These are phyloP conservation scores for Amesomyces nigricolor DNA, from an alignment of 2,329 filamentous ascomycete species.

Conservation along the genomic window DNA sequence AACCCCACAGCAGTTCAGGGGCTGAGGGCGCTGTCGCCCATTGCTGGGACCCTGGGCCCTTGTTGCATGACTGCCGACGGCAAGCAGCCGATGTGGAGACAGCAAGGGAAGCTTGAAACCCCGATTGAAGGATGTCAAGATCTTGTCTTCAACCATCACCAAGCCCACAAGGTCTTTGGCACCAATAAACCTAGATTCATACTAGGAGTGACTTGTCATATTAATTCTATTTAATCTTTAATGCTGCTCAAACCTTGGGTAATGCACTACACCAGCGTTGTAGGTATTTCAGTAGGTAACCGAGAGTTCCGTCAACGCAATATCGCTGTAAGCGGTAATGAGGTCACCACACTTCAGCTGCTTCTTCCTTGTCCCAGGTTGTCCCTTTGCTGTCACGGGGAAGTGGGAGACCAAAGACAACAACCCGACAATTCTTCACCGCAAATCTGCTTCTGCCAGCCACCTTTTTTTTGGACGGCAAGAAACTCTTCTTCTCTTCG, in stretches of 20 bases:
- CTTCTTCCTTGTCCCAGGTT: not conserved
- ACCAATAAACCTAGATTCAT: too few relatives aligned
- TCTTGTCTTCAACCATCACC: not conserved
- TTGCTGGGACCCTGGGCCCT: not conserved
- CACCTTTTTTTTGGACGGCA: not conserved
- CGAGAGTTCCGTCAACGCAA: not conserved
- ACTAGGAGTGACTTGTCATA: too few relatives aligned
- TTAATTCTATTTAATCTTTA: too few relatives aligned
- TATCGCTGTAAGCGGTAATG: conserved; percentile 20
- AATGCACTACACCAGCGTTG: too few relatives aligned
- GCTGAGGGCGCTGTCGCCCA: not conserved
- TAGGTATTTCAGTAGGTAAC: too few relatives aligned
- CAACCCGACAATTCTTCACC: not conserved
- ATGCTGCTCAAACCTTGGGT: too few relatives aligned
- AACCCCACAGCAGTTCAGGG: not conserved
- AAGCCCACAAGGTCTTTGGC: too few relatives aligned
- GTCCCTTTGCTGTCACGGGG: not conserved
- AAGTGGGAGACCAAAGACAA: not conserved
- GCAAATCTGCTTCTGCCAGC: not conserved
- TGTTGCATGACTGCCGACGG: conserved; percentile 5
- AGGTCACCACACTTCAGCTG: conserved; percentile 24
- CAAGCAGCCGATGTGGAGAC: conserved; percentile 1
- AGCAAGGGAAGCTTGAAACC: not conserved
- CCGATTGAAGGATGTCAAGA: not conserved
- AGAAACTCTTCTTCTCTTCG: not conserved